These are phyloP conservation scores for Monilinia laxa DNA, from an alignment of 2,329 filamentous ascomycete genomes.

Conservation along the genomic window DNA sequence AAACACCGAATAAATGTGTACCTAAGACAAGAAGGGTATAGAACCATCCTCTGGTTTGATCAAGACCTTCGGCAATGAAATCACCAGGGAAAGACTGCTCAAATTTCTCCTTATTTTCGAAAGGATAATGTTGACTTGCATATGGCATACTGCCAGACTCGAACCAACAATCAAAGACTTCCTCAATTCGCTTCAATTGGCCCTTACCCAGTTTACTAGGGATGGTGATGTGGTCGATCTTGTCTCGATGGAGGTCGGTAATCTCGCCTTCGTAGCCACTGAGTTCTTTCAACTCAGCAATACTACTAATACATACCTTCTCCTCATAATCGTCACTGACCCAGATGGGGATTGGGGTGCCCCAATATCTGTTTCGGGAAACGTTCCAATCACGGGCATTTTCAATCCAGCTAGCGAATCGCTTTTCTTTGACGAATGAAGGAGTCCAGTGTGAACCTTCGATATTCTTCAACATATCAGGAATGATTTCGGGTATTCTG, in stretches of 20 bases:
- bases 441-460: constrained; percentile 91
- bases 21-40: constrained; percentile 89
- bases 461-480: constrained; percentile 87
- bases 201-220: constrained; percentile 87
- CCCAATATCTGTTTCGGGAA: constrained; percentile 92
- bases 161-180: constrained; percentile 97
- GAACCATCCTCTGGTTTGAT: constrained; percentile 96
- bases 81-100: constrained; percentile 82
- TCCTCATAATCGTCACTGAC: constrained; percentile 87
- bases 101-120: constrained; percentile 81
- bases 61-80: constrained; percentile 90
- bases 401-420: constrained; percentile 87
- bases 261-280: constrained; percentile 85
- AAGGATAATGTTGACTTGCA: constrained; percentile 86
- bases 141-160: constrained; percentile 97
- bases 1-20: constrained; percentile 78
- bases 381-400: constrained; percentile 96
- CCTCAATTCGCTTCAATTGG: constrained; percentile 73
- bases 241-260: constrained; percentile 85
- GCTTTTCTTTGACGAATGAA: constrained; percentile 82
- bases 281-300: constrained; percentile 78
- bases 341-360: constrained; percentile 89
- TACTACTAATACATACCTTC: constrained; percentile 79
- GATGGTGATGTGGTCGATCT: constrained; percentile 91
- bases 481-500: constrained; percentile 78